phyloP scores from a whole-genome alignment of 2,329 filamentous ascomycete genomes.

The Mycogone perniciosa region DNA sequence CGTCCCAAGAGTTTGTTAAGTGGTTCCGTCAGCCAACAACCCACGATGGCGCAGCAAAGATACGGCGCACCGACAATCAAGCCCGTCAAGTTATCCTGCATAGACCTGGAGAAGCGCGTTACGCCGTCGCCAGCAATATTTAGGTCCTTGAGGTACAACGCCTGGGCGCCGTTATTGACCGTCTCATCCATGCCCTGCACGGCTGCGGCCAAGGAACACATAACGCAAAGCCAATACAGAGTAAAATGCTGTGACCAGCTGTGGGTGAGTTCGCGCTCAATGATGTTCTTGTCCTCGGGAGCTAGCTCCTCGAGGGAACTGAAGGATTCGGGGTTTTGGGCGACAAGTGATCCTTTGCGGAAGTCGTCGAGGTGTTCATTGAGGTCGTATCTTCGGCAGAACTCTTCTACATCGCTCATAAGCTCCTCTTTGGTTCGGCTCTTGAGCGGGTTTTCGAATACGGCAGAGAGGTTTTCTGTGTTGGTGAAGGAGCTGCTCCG shows the following conservation, averaged over 20 bases:
- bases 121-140: slow-evolving; percentile 61
- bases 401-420: slow-evolving; percentile 9
- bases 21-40: slow-evolving; percentile 29
- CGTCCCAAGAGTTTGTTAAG: slow-evolving; percentile 15
- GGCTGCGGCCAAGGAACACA: slow-evolving; percentile 51
- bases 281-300: slow-evolving; percentile 29
- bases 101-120: slow-evolving; percentile 44
- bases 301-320: slow-evolving; percentile 22
- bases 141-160: slow-evolving; percentile 54
- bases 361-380: slow-evolving; percentile 40
- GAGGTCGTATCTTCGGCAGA: slow-evolving; percentile 32
- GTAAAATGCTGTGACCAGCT: slow-evolving; percentile 48
- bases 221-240: slow-evolving; percentile 39
- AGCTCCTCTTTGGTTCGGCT: slow-evolving; percentile 12
- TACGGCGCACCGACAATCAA: slow-evolving; percentile 17
- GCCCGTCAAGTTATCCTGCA: slow-evolving; percentile 25
- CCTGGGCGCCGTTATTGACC: slow-evolving; percentile 55
- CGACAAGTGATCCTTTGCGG: slow-evolving; percentile 32
- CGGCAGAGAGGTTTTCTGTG: slow-evolving; percentile 11
- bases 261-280: slow-evolving; percentile 45
- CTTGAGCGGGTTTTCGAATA: slow-evolving; percentile 15
- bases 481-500: slow-evolving; percentile 11
- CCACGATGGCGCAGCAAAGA: slow-evolving; percentile 12
- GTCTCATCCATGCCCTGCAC: slow-evolving; percentile 61
- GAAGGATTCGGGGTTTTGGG: slow-evolving; percentile 24